These are phyloP conservation scores for Penicillium arizonense DNA, from an alignment of 495 filamentous ascomycete genomes.

Conservation along the genomic window DNA sequence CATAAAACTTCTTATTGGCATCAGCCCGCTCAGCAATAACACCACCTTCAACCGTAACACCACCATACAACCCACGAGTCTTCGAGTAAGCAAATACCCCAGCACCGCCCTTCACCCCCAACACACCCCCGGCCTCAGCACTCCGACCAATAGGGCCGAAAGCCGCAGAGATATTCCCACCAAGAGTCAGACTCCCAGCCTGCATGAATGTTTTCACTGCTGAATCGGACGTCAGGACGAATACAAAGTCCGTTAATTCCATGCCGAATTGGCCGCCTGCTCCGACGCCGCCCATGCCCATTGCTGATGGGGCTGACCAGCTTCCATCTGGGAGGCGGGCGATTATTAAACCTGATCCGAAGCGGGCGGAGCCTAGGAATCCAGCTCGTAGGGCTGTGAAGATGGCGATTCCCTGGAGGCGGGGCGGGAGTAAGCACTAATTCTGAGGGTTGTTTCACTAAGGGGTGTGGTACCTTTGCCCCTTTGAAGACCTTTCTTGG, in stretches of 20 bases:
- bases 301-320: conserved; percentile 92
- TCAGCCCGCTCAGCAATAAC: conserved; percentile 84
- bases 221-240: conserved; percentile 84
- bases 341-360: conserved; percentile 89
- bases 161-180: conserved; percentile 89
- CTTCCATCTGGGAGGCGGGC: conserved; percentile 81
- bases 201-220: conserved; percentile 91
- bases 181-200: conserved; percentile 76
- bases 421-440: not conserved
- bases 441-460: not conserved
- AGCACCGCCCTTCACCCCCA: conserved; percentile 73
- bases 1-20: conserved; percentile 91
- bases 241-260: conserved; percentile 95
- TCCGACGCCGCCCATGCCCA: conserved; percentile 78
- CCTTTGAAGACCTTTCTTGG: conserved; percentile 79
- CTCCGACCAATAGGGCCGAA: conserved; percentile 88
- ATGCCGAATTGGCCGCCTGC: conserved; percentile 92
- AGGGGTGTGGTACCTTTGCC: conserved; percentile 63
- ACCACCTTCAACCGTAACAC: conserved; percentile 81
- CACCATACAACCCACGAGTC: conserved; percentile 91
- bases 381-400: conserved; percentile 89
- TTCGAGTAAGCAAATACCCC: conserved; percentile 92
- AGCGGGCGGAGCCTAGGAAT: conserved; percentile 82
- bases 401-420: conserved; percentile 79
- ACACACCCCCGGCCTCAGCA: conserved; percentile 83